Base-by-base conservation (phyloP, 2,329 filamentous ascomycete genomes). In the Xylariaceae sp. region DNA sequence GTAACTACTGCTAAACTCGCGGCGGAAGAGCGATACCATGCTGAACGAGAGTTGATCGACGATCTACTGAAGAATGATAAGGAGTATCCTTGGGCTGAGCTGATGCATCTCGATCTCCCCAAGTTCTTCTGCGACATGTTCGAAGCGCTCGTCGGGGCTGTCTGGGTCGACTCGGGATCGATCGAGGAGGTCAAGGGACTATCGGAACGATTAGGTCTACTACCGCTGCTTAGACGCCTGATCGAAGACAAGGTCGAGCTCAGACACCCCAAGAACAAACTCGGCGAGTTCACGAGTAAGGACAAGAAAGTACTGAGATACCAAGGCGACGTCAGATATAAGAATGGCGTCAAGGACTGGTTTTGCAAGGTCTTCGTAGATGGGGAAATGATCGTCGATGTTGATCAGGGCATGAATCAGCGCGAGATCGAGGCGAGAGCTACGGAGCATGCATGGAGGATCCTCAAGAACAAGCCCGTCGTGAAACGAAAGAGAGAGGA, bases 71-170 rank as follows among this genome's bases (percentile, higher is more conserved):
- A 70, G 1, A 44, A 68, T 0, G 80, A 79, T 0, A 55, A 58
- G 0, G 68, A 73, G 14, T 95, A 92, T 63, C 94, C 93, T 0
- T 97, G 93, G 93, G 75, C 81, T 1, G 69, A 83, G 0, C 80
- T 97, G 1, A 75, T 83, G 0, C 76, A 80, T 0, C 73, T 95
- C 1, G 76, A 79, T 13, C 78, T 85, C 0, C 82, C 82, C 14
- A 97, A 97, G 65, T 88, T 89, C 68, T 87, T 88, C 69, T 93
- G 88, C 0, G 92, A 97, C 67, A 72, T 97, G 7, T 76, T 97
- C 10, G 93, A 97, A 72, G 82, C 83, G 31, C 67, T 95, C 0
- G 69, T 97, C 0, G 93, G 89, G 0, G 92, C 91, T 0, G 78
- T 97, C 0, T 97, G 88, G 75, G 75, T 96, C 17, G 94, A 97